Evolutionary conservation across 148 eudicot species (phyloP).

Genomic region (Vaccinium myrtillus): DNA sequence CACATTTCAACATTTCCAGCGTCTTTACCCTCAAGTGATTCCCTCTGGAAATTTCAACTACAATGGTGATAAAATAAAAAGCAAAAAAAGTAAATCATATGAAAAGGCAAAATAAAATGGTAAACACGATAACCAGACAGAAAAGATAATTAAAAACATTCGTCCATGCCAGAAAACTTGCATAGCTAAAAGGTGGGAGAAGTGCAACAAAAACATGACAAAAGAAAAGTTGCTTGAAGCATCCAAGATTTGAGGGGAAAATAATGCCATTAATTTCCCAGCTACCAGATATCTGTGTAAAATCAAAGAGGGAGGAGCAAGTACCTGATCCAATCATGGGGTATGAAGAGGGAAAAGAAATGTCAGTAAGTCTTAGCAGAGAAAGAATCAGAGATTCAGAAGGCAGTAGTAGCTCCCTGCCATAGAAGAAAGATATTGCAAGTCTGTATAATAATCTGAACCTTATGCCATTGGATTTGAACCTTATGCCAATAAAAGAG

Average conservation of each 20-base stretch:
- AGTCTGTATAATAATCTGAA: too few relatives aligned
- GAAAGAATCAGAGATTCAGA: too few relatives aligned
- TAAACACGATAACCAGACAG: neutral
- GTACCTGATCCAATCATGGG: neutral
- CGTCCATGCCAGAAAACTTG: neutral
- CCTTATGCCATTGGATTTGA: neutral
- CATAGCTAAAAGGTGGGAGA: neutral
- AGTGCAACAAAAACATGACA: neutral
- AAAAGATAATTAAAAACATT: neutral
- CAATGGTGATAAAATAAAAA: neutral
- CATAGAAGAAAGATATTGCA: neutral
- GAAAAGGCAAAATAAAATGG: neutral
- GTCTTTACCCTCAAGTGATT: neutral
- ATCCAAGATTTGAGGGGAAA: neutral
- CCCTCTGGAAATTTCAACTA: neutral
- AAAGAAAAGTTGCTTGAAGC: neutral
- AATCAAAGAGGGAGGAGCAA: neutral
- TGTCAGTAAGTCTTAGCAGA: too few relatives aligned
- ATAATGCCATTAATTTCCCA: neutral
- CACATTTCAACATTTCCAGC: neutral
- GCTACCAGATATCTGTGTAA: neutral
- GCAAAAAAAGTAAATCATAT: neutral
- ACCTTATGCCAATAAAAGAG: neutral
- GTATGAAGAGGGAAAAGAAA: neutral
- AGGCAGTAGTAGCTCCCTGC: neutral